These are phyloP conservation scores for Mediolabrus comicus DNA, from an alignment of 108 stramenopile genomes.

Conservation along the genomic window DNA sequence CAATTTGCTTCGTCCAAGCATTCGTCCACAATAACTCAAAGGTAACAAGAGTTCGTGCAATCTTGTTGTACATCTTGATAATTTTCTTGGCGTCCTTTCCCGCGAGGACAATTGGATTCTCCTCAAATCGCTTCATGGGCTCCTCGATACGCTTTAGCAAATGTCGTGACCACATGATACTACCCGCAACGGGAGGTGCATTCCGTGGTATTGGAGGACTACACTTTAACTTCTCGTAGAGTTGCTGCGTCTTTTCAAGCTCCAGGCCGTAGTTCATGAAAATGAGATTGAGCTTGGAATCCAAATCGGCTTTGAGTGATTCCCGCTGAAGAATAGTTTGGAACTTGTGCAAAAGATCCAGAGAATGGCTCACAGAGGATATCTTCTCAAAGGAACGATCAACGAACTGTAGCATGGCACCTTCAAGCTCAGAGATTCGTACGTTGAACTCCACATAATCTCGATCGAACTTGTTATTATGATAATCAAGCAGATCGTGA, in stretches of 20 bases:
- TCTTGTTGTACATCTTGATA: slow-evolving; percentile 93
- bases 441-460: slow-evolving; percentile 94
- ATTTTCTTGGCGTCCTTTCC: slow-evolving; percentile 87
- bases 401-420: slow-evolving; percentile 82
- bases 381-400: slow-evolving; percentile 89
- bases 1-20: slow-evolving; percentile 89
- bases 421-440: slow-evolving; percentile 72
- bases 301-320: slow-evolving; percentile 79
- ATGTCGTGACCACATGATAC: slow-evolving; percentile 88
- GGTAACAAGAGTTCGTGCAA: slow-evolving; percentile 85
- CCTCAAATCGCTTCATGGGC: slow-evolving; percentile 92
- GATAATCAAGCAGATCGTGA: slow-evolving; percentile 87
- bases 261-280: slow-evolving; percentile 91
- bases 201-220: slow-evolving; percentile 89
- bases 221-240: slow-evolving; percentile 90
- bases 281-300: slow-evolving; percentile 87
- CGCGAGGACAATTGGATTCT: slow-evolving; percentile 69
- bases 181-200: slow-evolving; percentile 87
- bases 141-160: slow-evolving; percentile 90
- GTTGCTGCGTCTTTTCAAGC: slow-evolving; percentile 89
- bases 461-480: slow-evolving; percentile 86
- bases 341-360: slow-evolving; percentile 83
- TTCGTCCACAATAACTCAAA: slow-evolving; percentile 94
- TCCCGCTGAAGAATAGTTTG: slow-evolving; percentile 87
- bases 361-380: slow-evolving; percentile 81